A percentile compares a stretch with the other conserved stretches of the same genome.
phyloP scores from a whole-genome alignment of 75 land plant genomes.

The Picea glauca region DNA sequence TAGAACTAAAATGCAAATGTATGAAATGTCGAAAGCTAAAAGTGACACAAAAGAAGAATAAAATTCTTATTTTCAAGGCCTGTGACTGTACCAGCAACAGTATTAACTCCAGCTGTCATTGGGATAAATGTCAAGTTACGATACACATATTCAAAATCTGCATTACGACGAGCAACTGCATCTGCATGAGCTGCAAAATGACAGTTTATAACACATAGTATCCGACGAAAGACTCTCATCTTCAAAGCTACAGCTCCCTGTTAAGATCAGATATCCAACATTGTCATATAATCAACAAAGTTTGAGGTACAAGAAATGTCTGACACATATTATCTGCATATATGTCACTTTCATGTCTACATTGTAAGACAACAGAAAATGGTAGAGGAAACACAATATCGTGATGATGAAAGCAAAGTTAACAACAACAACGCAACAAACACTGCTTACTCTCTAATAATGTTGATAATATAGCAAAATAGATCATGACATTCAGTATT shows the following conservation, averaged over 20 bases:
- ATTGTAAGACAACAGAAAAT: neutral
- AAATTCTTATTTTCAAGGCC: neutral
- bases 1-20: conserved; percentile 17
- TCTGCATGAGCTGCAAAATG: conserved; percentile 98
- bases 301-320: neutral
- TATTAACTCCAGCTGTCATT: conserved; percentile 23
- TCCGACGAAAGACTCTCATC: conserved; percentile 67
- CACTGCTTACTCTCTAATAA: neutral
- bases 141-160: conserved; percentile 89
- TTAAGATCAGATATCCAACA: neutral
- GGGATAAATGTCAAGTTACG: conserved; percentile 69
- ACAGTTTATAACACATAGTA: conserved; percentile 81
- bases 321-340: neutral
- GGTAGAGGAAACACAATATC: neutral
- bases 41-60: conserved; percentile 17
- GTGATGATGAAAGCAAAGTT: neutral
- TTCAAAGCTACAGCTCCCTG: conserved; percentile 95
- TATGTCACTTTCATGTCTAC: neutral
- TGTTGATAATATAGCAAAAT: neutral
- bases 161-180: conserved; percentile 77
- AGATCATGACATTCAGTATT: neutral
- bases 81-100: conserved; percentile 47
- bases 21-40: conserved; percentile 15
- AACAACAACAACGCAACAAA: neutral
- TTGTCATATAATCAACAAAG: neutral